These are phyloP conservation scores for Diaporthe australafricana DNA, from an alignment of 2,329 filamentous ascomycete genomes.

Conservation along the genomic window DNA sequence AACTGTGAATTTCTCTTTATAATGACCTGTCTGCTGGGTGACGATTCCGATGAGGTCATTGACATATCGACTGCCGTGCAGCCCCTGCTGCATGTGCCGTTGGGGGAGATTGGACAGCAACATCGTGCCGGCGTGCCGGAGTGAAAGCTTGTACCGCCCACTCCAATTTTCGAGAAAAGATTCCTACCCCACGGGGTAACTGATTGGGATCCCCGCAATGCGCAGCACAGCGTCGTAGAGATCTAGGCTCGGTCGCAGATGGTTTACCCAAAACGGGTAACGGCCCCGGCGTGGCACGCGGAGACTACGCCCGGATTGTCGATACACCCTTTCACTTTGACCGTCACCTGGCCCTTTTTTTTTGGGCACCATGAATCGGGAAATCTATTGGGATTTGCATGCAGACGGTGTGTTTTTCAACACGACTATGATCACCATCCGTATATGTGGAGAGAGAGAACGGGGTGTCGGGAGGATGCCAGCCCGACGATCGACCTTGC, in stretches of 20 bases:
- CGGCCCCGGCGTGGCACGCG: slow-evolving; percentile 20
- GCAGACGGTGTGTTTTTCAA: background rate
- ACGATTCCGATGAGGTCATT: background rate
- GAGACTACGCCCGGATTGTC: slow-evolving; percentile 17
- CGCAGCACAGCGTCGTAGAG: slow-evolving; percentile 11
- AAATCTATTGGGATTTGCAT: slow-evolving; percentile 8
- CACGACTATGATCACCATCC: background rate
- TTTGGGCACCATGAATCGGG: slow-evolving; percentile 6
- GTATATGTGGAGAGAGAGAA: slow-evolving; percentile 5
- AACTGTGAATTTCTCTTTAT: background rate
- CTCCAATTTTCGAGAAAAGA: background rate
- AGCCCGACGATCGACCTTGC: background rate
- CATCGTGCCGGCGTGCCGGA: slow-evolving; percentile 1
- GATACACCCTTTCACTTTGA: background rate
- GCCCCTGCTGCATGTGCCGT: slow-evolving; percentile 17
- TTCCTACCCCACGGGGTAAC: slow-evolving; percentile 22
- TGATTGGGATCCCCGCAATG: background rate
- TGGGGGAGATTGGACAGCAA: background rate
- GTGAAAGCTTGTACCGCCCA: background rate
- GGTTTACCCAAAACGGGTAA: slow-evolving; percentile 7
- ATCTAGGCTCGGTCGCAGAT: slow-evolving; percentile 2
- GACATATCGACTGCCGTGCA: background rate
- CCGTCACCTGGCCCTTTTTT: slow-evolving; percentile 25
- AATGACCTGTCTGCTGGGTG: background rate
- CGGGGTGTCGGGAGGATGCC: background rate